phyloP scores from a whole-genome alignment of 140 eudicot genomes.

The Erigeron philadelphicus region DNA sequence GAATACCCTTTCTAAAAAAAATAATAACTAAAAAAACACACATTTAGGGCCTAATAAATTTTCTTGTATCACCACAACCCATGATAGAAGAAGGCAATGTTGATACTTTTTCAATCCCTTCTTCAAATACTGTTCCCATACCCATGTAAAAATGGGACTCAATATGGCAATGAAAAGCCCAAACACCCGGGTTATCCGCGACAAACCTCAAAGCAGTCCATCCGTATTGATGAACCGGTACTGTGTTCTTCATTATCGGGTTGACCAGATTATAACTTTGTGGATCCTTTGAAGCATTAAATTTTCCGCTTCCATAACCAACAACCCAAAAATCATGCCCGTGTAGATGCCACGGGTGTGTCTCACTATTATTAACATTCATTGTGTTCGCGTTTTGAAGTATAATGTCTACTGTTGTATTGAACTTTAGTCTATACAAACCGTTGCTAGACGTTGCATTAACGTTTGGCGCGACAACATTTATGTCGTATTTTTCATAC shows the following conservation, averaged over 20 bases:
- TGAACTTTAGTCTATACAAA: constrained; percentile 50
- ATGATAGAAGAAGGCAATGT: constrained; percentile 53
- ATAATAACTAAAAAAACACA: not conserved
- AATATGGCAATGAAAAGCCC: constrained; percentile 93
- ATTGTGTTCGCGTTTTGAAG: constrained; percentile 73
- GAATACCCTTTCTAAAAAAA: not conserved
- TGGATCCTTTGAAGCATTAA: constrained; percentile 43
- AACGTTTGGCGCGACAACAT: constrained; percentile 20
- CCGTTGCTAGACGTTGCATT: constrained; percentile 55
- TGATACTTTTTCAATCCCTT: constrained; percentile 62
- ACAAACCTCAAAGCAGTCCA: constrained; percentile 88
- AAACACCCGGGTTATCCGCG: constrained; percentile 88
- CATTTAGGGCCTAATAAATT: constrained; percentile 40
- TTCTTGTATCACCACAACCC: constrained; percentile 73
- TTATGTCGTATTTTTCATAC: constrained; percentile 45
- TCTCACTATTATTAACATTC: constrained; percentile 54
- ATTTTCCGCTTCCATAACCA: constrained; percentile 80
- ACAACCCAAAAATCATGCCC: constrained; percentile 95
- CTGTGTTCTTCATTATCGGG: constrained; percentile 84
- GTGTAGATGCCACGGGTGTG: constrained; percentile 94
- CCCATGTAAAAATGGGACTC: constrained; percentile 86
- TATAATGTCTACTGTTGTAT: constrained; percentile 58
- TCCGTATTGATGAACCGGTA: constrained; percentile 64
- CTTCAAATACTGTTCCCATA: constrained; percentile 80
- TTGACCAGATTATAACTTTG: constrained; percentile 49